Conservation (phyloP, 2,329 filamentous ascomycete species). For the Penicillium sp. region DNA sequence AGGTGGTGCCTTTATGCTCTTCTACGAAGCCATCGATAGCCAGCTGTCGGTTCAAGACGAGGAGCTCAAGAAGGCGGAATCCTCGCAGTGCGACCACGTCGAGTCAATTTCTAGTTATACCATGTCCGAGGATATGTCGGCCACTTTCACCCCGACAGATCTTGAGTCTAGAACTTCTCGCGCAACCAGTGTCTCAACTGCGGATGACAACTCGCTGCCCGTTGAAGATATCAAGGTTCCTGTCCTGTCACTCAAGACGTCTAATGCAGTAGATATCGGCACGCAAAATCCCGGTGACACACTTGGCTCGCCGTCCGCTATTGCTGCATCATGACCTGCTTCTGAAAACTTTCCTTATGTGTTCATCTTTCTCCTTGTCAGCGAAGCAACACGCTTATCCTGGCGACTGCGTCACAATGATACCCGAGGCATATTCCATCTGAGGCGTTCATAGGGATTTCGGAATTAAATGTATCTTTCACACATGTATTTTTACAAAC, state of each 20-base stretch:
- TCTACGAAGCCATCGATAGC: slow-evolving; percentile 72
- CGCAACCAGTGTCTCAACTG: slow-evolving; percentile 28
- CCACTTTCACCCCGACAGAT: slow-evolving; percentile 26
- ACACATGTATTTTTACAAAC: neutral
- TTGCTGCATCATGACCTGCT: slow-evolving; percentile 6
- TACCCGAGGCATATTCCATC: slow-evolving; percentile 9
- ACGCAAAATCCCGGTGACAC: neutral
- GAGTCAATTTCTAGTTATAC: slow-evolving; percentile 20
- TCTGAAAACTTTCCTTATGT: neutral
- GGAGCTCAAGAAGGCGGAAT: slow-evolving; percentile 1
- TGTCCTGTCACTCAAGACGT: neutral
- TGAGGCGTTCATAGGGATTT: neutral
- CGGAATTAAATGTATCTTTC: neutral
- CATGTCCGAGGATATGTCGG: slow-evolving; percentile 27
- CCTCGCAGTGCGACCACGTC: slow-evolving; percentile 8
- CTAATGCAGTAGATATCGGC: slow-evolving; percentile 1
- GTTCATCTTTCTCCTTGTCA: neutral
- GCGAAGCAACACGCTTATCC: neutral
- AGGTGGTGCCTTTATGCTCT: slow-evolving; percentile 91
- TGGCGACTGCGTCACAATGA: slow-evolving; percentile 7
- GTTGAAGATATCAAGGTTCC: slow-evolving; percentile 12
- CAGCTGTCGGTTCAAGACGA: neutral
- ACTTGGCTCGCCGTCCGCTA: slow-evolving; percentile 6
- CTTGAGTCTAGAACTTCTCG: slow-evolving; percentile 27
- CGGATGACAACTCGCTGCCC: slow-evolving; percentile 7